phyloP scores from a whole-genome alignment of 2,329 filamentous ascomycete genomes.

The Phyllosticta citribraziliensis region DNA sequence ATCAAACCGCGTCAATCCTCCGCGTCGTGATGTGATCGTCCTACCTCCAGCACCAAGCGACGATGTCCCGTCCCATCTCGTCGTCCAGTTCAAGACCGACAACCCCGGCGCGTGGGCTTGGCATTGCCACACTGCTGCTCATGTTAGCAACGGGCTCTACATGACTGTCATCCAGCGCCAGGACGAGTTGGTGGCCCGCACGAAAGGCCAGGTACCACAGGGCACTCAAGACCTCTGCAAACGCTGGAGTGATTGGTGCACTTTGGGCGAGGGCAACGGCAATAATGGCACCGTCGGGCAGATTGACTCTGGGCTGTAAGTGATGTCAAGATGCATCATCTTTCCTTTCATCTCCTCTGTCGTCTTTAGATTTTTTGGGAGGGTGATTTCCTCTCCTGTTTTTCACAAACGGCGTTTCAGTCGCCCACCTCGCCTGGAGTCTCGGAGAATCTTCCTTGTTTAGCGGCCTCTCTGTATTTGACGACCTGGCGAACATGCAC shows the following conservation, averaged over 20 bases:
- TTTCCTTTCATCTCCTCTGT: background rate
- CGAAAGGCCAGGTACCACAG: background rate
- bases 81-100: conserved; percentile 26
- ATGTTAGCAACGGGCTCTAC: conserved; percentile 13
- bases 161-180: background rate
- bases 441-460: background rate
- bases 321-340: too few species aligned
- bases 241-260: background rate
- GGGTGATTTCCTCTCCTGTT: background rate
- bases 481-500: background rate
- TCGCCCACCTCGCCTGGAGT: background rate
- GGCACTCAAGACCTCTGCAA: background rate
- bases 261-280: background rate
- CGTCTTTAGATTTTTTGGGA: background rate
- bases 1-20: conserved; percentile 29
- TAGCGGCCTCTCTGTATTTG: background rate
- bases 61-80: conserved; percentile 13
- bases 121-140: conserved; percentile 28
- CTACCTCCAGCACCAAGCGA: conserved; percentile 16
- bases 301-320: background rate
- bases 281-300: background rate
- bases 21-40: conserved; percentile 26
- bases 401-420: background rate
- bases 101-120: conserved; percentile 28
- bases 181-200: background rate